phyloP scores from a whole-genome alignment of 805 yeast species.

The Candida odintsovae region DNA sequence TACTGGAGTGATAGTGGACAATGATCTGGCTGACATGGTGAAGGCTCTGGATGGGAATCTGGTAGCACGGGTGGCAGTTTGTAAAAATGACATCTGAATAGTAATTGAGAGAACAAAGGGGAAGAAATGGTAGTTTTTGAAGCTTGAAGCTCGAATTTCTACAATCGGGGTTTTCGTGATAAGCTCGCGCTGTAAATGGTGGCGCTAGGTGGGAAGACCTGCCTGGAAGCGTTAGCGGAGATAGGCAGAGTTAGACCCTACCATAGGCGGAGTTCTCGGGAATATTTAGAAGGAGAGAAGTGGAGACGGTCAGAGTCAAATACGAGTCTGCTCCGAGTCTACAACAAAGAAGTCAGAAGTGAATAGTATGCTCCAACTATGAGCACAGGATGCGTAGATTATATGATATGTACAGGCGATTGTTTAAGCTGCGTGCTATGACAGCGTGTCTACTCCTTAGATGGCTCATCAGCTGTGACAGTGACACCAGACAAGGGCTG shows the following conservation, averaged over 20 bases:
- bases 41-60: constrained; percentile 17
- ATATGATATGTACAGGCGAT: neutral
- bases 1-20: constrained; percentile 33
- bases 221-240: neutral
- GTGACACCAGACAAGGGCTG: constrained; percentile 62
- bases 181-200: neutral
- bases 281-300: too few relatives aligned
- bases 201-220: neutral
- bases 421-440: neutral
- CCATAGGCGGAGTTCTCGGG: neutral
- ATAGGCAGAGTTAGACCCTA: neutral
- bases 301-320: neutral
- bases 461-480: constrained; percentile 34
- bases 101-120: neutral
- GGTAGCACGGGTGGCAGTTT: constrained; percentile 17
- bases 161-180: neutral
- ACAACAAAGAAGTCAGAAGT: neutral
- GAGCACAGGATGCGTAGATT: too few relatives aligned
- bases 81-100: constrained; percentile 19
- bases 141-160: neutral
- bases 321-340: neutral
- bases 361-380: neutral
- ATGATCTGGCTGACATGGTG: constrained; percentile 21
- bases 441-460: neutral
- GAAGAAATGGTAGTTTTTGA: neutral